phyloP scores from a whole-genome alignment of 805 yeast genomes.

The Tanozyma kutaoensis region DNA sequence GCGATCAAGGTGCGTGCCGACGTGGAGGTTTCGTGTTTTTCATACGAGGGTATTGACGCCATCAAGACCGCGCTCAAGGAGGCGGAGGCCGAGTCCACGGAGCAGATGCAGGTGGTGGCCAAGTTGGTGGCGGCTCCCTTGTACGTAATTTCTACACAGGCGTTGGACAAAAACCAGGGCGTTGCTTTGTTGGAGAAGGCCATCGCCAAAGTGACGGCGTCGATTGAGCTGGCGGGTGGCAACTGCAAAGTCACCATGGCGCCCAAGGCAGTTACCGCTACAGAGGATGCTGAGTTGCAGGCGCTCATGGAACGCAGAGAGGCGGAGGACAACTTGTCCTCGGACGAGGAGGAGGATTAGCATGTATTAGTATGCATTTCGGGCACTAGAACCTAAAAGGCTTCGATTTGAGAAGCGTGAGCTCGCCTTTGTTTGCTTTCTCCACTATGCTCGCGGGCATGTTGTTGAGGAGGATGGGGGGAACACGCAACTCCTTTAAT shows the following conservation, averaged over 20 bases:
- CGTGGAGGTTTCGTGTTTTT: constrained; percentile 92
- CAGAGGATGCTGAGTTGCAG: constrained; percentile 95
- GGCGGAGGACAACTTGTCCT: constrained; percentile 73
- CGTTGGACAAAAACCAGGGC: constrained; percentile 86
- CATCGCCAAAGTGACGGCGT: constrained; percentile 58
- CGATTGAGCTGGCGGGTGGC: constrained; percentile 69
- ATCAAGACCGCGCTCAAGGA: constrained; percentile 78
- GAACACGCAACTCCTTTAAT: constrained; percentile 20
- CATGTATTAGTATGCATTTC: too few relatives aligned
- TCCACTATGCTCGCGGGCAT: constrained; percentile 25
- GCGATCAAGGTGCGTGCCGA: constrained; percentile 98
- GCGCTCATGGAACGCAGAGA: constrained; percentile 91
- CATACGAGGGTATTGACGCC: constrained; percentile 97
- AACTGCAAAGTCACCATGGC: constrained; percentile 89
- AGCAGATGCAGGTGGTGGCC: constrained; percentile 79
- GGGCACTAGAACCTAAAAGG: too few relatives aligned
- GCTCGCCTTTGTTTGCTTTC: constrained; percentile 22
- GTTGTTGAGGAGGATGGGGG: constrained; percentile 18
- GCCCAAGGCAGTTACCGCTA: constrained; percentile 97
- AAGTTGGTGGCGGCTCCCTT: constrained; percentile 96
- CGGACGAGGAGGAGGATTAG: constrained; percentile 58
- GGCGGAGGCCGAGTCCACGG: constrained; percentile 77
- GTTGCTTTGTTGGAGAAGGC: constrained; percentile 68
- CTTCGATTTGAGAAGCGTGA: constrained; percentile 16
- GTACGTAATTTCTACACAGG: constrained; percentile 85